phyloP scores from a whole-genome alignment of 2,329 filamentous ascomycete species.

The Ceratocystis colombiana region DNA sequence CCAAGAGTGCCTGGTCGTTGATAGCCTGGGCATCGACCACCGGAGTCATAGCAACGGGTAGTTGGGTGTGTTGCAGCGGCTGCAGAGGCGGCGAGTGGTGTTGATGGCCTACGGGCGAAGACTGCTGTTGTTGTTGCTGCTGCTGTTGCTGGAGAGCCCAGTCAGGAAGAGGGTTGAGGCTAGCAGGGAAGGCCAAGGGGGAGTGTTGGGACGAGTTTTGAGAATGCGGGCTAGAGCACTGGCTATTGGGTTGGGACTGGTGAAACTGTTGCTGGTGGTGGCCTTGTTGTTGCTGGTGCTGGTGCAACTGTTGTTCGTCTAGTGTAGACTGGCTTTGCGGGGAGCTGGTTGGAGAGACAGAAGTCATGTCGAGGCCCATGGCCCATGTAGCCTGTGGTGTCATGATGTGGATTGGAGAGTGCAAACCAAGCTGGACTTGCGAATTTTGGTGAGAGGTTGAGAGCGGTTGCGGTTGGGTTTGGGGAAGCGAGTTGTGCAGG shows the following conservation, averaged over 20 bases:
- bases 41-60: slow-evolving; percentile 22
- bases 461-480: slow-evolving; percentile 29
- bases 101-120: slow-evolving; percentile 36
- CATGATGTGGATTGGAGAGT: slow-evolving; percentile 28
- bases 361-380: slow-evolving; percentile 45
- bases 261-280: slow-evolving; percentile 37
- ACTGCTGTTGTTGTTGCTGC: slow-evolving; percentile 36
- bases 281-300: slow-evolving; percentile 32
- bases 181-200: slow-evolving; percentile 37
- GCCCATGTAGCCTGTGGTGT: slow-evolving; percentile 40
- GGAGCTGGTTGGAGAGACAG: slow-evolving; percentile 37
- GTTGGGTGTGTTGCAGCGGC: slow-evolving; percentile 39
- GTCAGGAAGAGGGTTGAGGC: slow-evolving; percentile 43
- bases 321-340: slow-evolving; percentile 39
- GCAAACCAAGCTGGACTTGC: slow-evolving; percentile 22
- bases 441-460: slow-evolving; percentile 30
- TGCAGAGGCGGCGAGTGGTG: slow-evolving; percentile 31
- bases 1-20: slow-evolving; percentile 48
- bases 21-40: slow-evolving; percentile 36
- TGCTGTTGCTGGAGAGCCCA: slow-evolving; percentile 51
- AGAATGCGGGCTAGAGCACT: slow-evolving; percentile 44
- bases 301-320: slow-evolving; percentile 23
- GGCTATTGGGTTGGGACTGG: slow-evolving; percentile 32
- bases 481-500: slow-evolving; percentile 8
- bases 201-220: slow-evolving; percentile 43